Base-by-base conservation (phyloP, 2,329 filamentous ascomycete genomes). In the Cladophialophora psammophila region DNA sequence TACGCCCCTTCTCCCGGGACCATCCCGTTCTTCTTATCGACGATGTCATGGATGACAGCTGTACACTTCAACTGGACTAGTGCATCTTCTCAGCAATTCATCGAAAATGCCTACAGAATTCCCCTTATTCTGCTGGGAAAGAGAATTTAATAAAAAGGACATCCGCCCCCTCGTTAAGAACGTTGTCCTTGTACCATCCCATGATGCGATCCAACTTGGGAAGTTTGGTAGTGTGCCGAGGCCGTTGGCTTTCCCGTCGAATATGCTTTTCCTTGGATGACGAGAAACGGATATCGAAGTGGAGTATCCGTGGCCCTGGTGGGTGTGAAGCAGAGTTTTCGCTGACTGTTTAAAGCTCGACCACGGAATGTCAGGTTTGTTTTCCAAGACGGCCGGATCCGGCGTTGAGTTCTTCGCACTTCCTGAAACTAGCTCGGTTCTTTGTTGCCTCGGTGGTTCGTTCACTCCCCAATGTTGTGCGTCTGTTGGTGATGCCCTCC, bases 201-300 rank as follows among this genome's bases (percentile, higher is more conserved):
- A n/a, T n/a, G n/a, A n/a, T n/a, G n/a, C n/a, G n/a, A n/a, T n/a
- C n/a, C n/a, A n/a, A n/a, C n/a, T n/a, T n/a, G n/a, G n/a, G n/a
- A 42, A 42, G 40, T 42, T 42, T 42, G 40, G 40, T 42, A 42
- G 40, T 42, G 40, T 42, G 40, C 40, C 40, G 40, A 42, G 40
- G 40, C 40, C 40, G 4, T 42, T 42, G 40, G 40, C 40, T 42
- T 42, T 42, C 40, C 40, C 40, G 40, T 4, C 40, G 40, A 12
- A n/a, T 42, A 42, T 42, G 12, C 40, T 42, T 42, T 42, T n/a
- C 40, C 40, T 42, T 42, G 12, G 40, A 42, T 42, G 40, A 42
- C 40, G 40, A 42, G 40, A 42, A 42, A 42, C 40, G 40, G 40
- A 42, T 42, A 42, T 42, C 40, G 40, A 42, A 4, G 40, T 42